Evolutionary conservation across 2,329 filamentous ascomycete species (phyloP).

Genomic region (Aureobasidium subglaciale): DNA sequence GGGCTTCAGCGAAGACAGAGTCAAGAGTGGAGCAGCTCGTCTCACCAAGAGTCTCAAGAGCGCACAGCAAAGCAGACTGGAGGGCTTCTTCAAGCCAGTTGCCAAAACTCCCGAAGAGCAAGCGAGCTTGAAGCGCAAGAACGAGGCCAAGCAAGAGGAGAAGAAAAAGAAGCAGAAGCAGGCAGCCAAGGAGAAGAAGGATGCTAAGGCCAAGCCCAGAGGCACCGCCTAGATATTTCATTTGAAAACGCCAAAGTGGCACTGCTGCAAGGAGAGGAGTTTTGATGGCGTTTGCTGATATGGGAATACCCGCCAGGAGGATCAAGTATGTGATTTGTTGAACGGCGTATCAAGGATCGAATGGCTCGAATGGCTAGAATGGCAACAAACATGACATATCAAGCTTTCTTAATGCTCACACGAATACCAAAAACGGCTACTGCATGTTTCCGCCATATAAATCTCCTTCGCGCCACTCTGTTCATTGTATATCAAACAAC

Average conservation of each 20-base stretch:
- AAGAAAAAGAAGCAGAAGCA: conserved; percentile 95
- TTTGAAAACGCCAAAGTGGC: no score
- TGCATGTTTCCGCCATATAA: not conserved
- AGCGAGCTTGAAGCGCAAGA: conserved; percentile 79
- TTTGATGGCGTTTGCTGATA: conserved; percentile 12
- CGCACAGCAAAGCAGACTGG: conserved; percentile 81
- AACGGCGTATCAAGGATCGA: not conserved
- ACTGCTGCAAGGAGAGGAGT: not conserved
- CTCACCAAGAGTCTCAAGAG: conserved; percentile 87
- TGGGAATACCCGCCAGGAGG: conserved; percentile 12
- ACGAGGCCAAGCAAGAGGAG: conserved; percentile 83
- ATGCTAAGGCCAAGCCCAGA: conserved; percentile 78
- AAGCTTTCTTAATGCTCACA: not conserved
- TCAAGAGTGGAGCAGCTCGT: conserved; percentile 68
- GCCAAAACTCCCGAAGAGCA: conserved; percentile 84
- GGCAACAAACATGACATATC: not conserved
- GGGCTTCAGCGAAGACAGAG: conserved; percentile 92
- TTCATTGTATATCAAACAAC: no score
- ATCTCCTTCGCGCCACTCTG: no score
- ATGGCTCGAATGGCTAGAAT: not conserved
- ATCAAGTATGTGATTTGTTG: not conserved
- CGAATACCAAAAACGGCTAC: not conserved
- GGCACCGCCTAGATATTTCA: conserved; percentile 44
- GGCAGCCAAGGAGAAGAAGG: conserved; percentile 92
- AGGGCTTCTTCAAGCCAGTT: conserved; percentile 94